phyloP scores from a whole-genome alignment of 257 asterid species.

The Solanum sejunctum region DNA sequence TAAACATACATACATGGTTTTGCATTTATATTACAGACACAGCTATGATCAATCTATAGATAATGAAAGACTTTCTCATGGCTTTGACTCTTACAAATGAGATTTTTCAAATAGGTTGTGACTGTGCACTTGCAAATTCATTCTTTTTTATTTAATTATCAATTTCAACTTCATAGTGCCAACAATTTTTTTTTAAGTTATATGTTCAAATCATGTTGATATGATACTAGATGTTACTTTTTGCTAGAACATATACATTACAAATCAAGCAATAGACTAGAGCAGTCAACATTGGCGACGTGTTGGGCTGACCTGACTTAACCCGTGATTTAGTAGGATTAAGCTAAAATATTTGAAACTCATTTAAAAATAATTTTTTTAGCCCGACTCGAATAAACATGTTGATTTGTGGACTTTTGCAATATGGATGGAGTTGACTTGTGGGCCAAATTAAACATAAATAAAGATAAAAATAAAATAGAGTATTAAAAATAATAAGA shows the following conservation, averaged over 20 bases:
- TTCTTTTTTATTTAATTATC: background rate
- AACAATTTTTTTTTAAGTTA: background rate
- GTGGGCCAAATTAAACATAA: too few relatives aligned
- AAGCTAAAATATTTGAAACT: too few relatives aligned
- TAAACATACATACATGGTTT: background rate
- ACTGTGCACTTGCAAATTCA: background rate
- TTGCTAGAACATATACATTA: background rate
- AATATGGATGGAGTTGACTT: too few relatives aligned
- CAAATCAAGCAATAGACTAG: background rate
- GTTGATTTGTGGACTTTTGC: too few relatives aligned
- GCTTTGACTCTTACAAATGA: background rate
- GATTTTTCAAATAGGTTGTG: background rate
- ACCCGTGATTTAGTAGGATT: too few relatives aligned
- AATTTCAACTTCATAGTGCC: background rate
- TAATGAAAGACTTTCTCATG: background rate
- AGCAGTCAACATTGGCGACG: too few relatives aligned
- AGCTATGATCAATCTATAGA: background rate
- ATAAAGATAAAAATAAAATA: too few relatives aligned
- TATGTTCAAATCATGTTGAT: background rate
- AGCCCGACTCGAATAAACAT: too few relatives aligned
- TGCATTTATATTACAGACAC: background rate
- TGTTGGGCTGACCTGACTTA: too few relatives aligned
- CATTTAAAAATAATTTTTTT: too few relatives aligned
- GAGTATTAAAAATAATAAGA: too few relatives aligned
- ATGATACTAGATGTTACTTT: background rate